Evolutionary conservation across 2,329 filamentous ascomycete genomes (phyloP).

Genomic region (Penicillium sp.): DNA sequence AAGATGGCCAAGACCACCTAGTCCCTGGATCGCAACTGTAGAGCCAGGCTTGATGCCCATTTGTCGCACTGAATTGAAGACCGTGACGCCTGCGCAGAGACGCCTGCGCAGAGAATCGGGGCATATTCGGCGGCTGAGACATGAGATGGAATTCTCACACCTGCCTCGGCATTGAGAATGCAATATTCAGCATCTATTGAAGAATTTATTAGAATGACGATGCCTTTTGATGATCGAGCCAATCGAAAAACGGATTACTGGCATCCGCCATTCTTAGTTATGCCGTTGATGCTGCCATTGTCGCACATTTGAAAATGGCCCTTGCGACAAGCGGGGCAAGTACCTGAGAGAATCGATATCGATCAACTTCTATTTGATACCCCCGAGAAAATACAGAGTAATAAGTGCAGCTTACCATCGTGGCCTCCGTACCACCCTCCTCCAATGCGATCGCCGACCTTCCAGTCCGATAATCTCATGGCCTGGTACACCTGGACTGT

Average conservation of each 20-base stretch:
- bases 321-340: conserved; percentile 68
- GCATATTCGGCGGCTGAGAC: conserved; percentile 54
- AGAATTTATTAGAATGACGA: too few species aligned
- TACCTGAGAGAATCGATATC: conserved; percentile 47
- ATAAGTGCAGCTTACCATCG: conserved; percentile 30
- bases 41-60: conserved; percentile 55
- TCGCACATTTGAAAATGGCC: conserved; percentile 73
- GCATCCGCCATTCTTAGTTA: conserved; percentile 70
- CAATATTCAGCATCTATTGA: conserved; percentile 46
- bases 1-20: conserved; percentile 61
- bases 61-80: conserved; percentile 57
- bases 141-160: conserved; percentile 55
- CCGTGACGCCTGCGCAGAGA: conserved; percentile 59
- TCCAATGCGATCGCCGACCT: conserved; percentile 70
- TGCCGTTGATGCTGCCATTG: conserved; percentile 67
- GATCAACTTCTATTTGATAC: too few species aligned
- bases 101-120: conserved; percentile 58
- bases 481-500: conserved; percentile 66
- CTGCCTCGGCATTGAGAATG: conserved; percentile 43
- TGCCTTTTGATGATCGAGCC: too few species aligned
- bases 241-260: conserved; percentile 24
- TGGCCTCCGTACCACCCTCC: conserved; percentile 71
- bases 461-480: conserved; percentile 73
- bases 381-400: neutral
- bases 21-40: conserved; percentile 58